These are phyloP conservation scores for Boletus pseudo-olivaceus DNA, from an alignment of 768 basidiomycete species.

Conservation along the genomic window DNA sequence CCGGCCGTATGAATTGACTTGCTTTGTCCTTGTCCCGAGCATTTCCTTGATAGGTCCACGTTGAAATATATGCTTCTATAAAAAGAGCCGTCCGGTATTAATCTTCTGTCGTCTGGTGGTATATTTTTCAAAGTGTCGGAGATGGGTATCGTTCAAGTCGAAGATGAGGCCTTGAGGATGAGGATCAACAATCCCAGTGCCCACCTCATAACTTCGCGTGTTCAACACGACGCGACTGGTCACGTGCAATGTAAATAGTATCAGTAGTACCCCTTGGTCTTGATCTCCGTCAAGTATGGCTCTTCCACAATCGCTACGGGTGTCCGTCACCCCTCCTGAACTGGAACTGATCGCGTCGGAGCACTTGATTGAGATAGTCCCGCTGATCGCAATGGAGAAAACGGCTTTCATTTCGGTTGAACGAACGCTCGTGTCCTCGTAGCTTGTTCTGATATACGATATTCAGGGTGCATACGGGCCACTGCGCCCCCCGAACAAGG, in stretches of 20 bases:
- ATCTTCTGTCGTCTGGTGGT: neutral
- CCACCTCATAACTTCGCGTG: neutral
- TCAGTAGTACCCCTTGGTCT: neutral
- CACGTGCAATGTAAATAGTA: constrained; percentile 15
- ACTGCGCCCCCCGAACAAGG: constrained; percentile 80
- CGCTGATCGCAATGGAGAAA: constrained; percentile 84
- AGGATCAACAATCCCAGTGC: neutral
- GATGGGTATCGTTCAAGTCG: constrained; percentile 5
- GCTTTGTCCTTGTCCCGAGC: constrained; percentile 61
- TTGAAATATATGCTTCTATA: neutral
- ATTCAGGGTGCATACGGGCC: constrained; percentile 89
- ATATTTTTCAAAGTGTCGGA: neutral
- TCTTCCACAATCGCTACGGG: constrained; percentile 65
- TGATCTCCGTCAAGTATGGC: constrained; percentile 45
- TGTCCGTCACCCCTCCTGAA: constrained; percentile 77
- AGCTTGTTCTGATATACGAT: constrained; percentile 5
- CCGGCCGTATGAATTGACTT: constrained; percentile 63
- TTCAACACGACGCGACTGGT: constrained; percentile 13
- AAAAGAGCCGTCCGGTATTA: neutral
- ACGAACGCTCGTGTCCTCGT: constrained; percentile 20
- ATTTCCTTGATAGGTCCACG: constrained; percentile 30
- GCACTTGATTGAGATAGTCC: constrained; percentile 80
- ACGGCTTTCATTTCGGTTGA: constrained; percentile 87
- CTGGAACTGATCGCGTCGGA: constrained; percentile 87
- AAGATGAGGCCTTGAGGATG: no score